phyloP scores from a whole-genome alignment of 345 rosid species.

The Eucalyptus microcorys region DNA sequence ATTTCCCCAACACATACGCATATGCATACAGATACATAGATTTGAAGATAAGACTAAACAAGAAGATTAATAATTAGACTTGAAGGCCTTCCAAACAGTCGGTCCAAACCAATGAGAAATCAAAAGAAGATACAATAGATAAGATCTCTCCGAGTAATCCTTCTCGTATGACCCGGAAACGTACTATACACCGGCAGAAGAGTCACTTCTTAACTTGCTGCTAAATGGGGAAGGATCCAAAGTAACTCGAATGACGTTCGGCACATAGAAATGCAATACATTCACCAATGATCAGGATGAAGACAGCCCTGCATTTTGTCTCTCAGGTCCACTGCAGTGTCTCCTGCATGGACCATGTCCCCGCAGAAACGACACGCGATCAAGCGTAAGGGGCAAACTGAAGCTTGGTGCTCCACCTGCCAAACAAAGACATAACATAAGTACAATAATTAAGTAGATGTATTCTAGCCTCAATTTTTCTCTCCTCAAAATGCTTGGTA shows the following conservation, averaged over 20 bases:
- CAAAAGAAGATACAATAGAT: not conserved
- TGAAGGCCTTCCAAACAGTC: not conserved
- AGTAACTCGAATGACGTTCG: not conserved
- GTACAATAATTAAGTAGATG: not conserved
- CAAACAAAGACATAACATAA: not conserved
- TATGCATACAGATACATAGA: not conserved
- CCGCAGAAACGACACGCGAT: constrained; percentile 83
- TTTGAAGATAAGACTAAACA: not conserved
- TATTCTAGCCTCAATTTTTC: not conserved
- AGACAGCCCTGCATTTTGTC: constrained; percentile 8
- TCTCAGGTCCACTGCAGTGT: constrained; percentile 48
- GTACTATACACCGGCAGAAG: not conserved
- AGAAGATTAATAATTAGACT: not conserved
- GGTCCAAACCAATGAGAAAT: not conserved
- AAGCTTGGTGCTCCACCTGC: constrained; percentile 81
- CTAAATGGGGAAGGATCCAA: not conserved
- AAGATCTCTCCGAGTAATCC: not conserved
- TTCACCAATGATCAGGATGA: not conserved
- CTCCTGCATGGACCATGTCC: constrained; percentile 91
- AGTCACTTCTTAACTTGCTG: not conserved
- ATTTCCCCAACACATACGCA: not conserved
- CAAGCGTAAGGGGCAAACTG: constrained; percentile 56
- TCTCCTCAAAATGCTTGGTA: not conserved
- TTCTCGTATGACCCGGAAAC: not conserved
- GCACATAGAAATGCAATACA: not conserved